Evolutionary conservation across 2,329 filamentous ascomycete species (phyloP).

Genomic region (Colletotrichum liriopes): DNA sequence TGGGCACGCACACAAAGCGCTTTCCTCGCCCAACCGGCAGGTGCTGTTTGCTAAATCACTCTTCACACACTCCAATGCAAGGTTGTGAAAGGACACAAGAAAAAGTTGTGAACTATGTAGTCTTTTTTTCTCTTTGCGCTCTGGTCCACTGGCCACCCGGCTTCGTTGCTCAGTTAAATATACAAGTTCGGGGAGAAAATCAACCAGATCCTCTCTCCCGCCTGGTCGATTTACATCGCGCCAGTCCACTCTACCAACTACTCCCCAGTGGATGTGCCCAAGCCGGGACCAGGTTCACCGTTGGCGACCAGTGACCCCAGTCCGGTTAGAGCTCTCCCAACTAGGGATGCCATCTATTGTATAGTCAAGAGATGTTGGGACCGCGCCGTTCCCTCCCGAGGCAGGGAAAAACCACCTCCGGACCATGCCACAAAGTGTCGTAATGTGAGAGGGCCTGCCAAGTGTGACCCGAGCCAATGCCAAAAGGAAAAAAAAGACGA

Average conservation of each 20-base stretch:
- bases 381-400: slow-evolving; percentile 12
- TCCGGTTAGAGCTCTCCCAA: not conserved
- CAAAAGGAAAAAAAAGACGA: slow-evolving; percentile 29
- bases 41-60: not conserved
- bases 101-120: slow-evolving; percentile 25
- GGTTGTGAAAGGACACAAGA: not conserved
- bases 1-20: not conserved
- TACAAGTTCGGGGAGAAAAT: slow-evolving; percentile 40
- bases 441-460: slow-evolving; percentile 24
- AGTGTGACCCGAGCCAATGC: slow-evolving; percentile 25
- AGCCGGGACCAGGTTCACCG: slow-evolving; percentile 14
- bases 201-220: slow-evolving; percentile 7
- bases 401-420: not conserved
- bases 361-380: not conserved
- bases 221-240: slow-evolving; percentile 6
- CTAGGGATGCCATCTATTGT: not conserved
- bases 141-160: slow-evolving; percentile 30
- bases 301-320: slow-evolving; percentile 40
- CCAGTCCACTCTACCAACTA: not conserved
- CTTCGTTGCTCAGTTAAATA: slow-evolving; percentile 36
- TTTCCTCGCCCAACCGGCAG: not conserved
- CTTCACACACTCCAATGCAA: not conserved
- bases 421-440: slow-evolving; percentile 4
- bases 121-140: slow-evolving; percentile 20
- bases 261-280: not conserved